Conservation (phyloP, 305 asterid species). For the Galium porrigens region DNA sequence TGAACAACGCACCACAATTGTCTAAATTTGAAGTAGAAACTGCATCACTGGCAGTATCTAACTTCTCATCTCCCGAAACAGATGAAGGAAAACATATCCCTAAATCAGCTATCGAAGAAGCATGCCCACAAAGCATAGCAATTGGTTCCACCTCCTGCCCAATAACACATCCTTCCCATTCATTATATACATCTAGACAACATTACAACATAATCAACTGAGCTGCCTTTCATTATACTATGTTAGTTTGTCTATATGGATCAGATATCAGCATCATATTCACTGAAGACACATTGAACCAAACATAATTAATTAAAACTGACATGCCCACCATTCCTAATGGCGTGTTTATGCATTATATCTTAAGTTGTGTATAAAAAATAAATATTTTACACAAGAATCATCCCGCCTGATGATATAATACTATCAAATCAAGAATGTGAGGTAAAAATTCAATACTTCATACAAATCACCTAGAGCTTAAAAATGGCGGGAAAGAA, state of each 20-base stretch:
- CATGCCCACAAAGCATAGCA: conserved; percentile 89
- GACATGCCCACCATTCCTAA: background rate
- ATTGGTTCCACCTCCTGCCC: conserved; percentile 74
- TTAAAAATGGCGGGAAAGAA: background rate
- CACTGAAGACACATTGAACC: background rate
- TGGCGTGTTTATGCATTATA: background rate
- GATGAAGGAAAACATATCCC: conserved; percentile 63
- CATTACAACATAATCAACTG: background rate
- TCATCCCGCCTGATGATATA: background rate
- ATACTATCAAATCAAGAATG: background rate
- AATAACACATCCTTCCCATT: conserved; percentile 13
- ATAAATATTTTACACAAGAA: background rate
- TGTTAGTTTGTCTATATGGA: background rate
- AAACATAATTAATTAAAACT: background rate
- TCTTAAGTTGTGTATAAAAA: background rate
- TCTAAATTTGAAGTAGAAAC: conserved; percentile 29
- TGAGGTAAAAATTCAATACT: background rate
- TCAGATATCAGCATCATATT: background rate
- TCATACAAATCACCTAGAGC: background rate
- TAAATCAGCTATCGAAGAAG: conserved; percentile 68
- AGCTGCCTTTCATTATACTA: background rate
- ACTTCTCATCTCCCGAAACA: conserved; percentile 37
- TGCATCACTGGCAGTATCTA: conserved; percentile 24
- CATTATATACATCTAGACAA: conserved; percentile 8
- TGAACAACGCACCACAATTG: conserved; percentile 49